Base-by-base conservation (phyloP, 352 stramenopile genomes). In the Phytophthora syringae region DNA sequence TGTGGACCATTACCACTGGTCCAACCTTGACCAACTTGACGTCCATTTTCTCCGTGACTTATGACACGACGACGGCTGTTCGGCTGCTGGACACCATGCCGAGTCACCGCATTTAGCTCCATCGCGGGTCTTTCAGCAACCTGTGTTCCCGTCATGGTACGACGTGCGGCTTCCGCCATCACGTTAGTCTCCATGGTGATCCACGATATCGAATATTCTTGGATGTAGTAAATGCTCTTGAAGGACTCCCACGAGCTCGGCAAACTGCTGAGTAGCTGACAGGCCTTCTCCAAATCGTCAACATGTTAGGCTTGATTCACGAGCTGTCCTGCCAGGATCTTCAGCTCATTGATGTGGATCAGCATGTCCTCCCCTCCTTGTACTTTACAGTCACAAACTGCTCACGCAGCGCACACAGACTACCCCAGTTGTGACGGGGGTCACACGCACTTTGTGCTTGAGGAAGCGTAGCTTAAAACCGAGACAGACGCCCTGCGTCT, bases 391-490 rank as follows among this genome's bases (percentile, higher is more conserved):
- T 0, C 2, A 66, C 49, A 34, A 60, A 53, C 10, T 59, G 32
- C 2, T 60, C 58, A 7, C 49, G 40, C 30, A 60, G 40, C 2
- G 49, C 42, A 11, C 45, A 51, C 39, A 61, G 20, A 15, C 55
- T 61, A 16, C 50, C 59, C 51, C 50, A 60, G 24, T 61, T 67
- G n/a, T n/a, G n/a, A n/a, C n/a, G n/a, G n/a, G n/a, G n/a, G n/a
- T n/a, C n/a, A n/a, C n/a, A n/a, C n/a, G n/a, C n/a, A n/a, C n/a
- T n/a, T n/a, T n/a, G n/a, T n/a, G n/a, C n/a, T n/a, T n/a, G n/a
- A n/a, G n/a, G n/a, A n/a, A n/a, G n/a, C n/a, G n/a, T n/a, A n/a
- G n/a, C n/a, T n/a, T n/a, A n/a, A n/a, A n/a, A n/a, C n/a, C n/a
- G n/a, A n/a, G n/a, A n/a, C n/a, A n/a, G n/a, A n/a, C n/a, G n/a